Percentiles rank a stretch among this genome's conserved stretches.
Conservation (phyloP, 192 early-diverging fungal genomes). For the Anaeromyces robustus region DNA sequence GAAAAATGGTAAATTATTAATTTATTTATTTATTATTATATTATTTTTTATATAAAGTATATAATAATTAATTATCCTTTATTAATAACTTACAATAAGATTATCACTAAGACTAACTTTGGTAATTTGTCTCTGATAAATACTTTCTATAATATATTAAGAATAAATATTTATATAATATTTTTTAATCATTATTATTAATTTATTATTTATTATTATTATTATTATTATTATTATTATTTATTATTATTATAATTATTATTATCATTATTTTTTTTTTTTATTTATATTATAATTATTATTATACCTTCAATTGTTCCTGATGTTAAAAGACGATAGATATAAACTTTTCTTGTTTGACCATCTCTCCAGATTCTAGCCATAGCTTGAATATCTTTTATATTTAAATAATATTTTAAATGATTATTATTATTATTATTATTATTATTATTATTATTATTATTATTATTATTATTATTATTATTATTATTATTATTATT, state of each 20-base stretch:
- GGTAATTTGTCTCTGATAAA: constrained; percentile 45
- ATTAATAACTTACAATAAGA: constrained; percentile 18
- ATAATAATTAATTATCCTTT: neutral
- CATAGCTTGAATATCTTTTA: constrained; percentile 35
- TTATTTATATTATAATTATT: neutral
- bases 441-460: too few species aligned
- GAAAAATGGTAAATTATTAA: neutral
- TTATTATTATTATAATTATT: too few species aligned
- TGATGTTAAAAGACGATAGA: constrained; percentile 26
- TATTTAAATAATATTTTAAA: constrained; percentile 3
- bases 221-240: constrained; percentile 10
- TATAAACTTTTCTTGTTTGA: constrained; percentile 18
- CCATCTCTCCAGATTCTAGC: constrained; percentile 47
- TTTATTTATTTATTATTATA: too few species aligned
- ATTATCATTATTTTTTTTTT: too few species aligned
- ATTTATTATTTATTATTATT: constrained; percentile 19
- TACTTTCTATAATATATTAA: constrained; percentile 39
- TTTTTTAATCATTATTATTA: too few species aligned
- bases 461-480: too few species aligned
- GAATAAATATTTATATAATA: too few species aligned
- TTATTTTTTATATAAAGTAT: neutral
- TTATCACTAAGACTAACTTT: constrained; percentile 37
- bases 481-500: too few species aligned
- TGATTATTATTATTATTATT: too few species aligned
- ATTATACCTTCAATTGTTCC: constrained; percentile 19